These are phyloP conservation scores for Cercospora beticola DNA, from an alignment of 2,329 filamentous ascomycete genomes.

Conservation along the genomic window DNA sequence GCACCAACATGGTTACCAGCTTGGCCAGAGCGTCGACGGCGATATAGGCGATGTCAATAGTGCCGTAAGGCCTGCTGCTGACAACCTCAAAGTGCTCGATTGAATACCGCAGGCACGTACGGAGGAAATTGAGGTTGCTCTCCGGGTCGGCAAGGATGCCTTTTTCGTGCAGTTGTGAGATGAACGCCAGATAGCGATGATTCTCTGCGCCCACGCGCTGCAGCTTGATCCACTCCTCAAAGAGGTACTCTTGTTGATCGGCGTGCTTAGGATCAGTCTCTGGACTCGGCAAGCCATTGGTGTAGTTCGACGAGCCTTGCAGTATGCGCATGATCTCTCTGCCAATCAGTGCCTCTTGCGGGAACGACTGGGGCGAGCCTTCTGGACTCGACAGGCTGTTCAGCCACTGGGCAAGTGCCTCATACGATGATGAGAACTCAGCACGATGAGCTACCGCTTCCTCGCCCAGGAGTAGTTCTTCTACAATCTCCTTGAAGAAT, in stretches of 20 bases:
- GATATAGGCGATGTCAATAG: slow-evolving; percentile 59
- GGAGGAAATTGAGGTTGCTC: slow-evolving; percentile 75
- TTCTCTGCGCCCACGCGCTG: slow-evolving; percentile 75
- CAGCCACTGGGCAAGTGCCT: slow-evolving; percentile 79
- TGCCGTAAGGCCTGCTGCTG: slow-evolving; percentile 59
- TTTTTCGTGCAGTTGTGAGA: slow-evolving; percentile 76
- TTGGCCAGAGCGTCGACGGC: slow-evolving; percentile 79
- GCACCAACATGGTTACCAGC: slow-evolving; percentile 73
- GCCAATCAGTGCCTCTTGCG: slow-evolving; percentile 56
- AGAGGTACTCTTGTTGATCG: slow-evolving; percentile 90
- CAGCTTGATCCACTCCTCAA: slow-evolving; percentile 90
- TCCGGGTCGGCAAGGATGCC: slow-evolving; percentile 72
- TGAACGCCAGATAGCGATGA: slow-evolving; percentile 70
- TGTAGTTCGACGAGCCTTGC: slow-evolving; percentile 57
- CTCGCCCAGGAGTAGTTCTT: slow-evolving; percentile 75
- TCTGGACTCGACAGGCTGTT: slow-evolving; percentile 57
- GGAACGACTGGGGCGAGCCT: slow-evolving; percentile 1
- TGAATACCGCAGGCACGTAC: slow-evolving; percentile 76
- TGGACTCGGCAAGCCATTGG: slow-evolving; percentile 57
- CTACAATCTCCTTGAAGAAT: slow-evolving; percentile 76
- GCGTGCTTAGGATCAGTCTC: slow-evolving; percentile 61
- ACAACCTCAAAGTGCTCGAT: slow-evolving; percentile 75
- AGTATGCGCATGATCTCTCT: slow-evolving; percentile 70
- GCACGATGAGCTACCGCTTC: slow-evolving; percentile 75
- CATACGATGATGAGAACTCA: slow-evolving; percentile 80